Evolutionary conservation across 176 grass and related monocot genomes (phyloP).

Genomic region (Phragmites australis): DNA sequence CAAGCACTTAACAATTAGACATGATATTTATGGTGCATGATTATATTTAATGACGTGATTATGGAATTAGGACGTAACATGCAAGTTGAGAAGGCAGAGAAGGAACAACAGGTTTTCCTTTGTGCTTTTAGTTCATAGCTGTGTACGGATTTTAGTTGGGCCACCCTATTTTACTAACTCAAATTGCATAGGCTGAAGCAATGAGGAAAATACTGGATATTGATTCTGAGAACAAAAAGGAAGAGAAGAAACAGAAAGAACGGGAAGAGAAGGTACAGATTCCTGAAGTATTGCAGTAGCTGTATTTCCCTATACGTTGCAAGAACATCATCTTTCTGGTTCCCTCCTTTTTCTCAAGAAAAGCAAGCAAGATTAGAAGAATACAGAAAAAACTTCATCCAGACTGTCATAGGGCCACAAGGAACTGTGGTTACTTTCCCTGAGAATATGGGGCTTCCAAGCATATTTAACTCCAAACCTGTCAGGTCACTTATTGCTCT

Average conservation of each 20-base stretch:
- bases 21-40: too few relatives aligned
- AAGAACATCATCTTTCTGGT: neutral
- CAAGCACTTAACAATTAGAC: too few relatives aligned
- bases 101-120: conserved; percentile 74
- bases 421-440: conserved; percentile 73
- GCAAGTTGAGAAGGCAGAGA: conserved; percentile 95
- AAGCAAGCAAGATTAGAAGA: conserved; percentile 50
- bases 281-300: conserved; percentile 1
- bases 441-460: conserved; percentile 62
- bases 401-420: conserved; percentile 52
- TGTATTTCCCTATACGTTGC: neutral
- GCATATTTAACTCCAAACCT: conserved; percentile 72
- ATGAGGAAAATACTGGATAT: conserved; percentile 80
- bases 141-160: neutral
- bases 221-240: conserved; percentile 72
- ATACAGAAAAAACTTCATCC: conserved; percentile 57
- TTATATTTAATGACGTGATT: too few relatives aligned
- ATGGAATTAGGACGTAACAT: too few relatives aligned
- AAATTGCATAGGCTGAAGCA: conserved; percentile 57
- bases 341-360: conserved; percentile 37
- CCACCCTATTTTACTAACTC: conserved; percentile 1
- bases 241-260: conserved; percentile 68
- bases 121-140: conserved; percentile 16
- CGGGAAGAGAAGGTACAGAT: conserved; percentile 52
- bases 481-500: conserved; percentile 40